These are phyloP conservation scores for Ceratocystis ficicola DNA, from an alignment of 2,329 filamentous ascomycete genomes.

Conservation along the genomic window DNA sequence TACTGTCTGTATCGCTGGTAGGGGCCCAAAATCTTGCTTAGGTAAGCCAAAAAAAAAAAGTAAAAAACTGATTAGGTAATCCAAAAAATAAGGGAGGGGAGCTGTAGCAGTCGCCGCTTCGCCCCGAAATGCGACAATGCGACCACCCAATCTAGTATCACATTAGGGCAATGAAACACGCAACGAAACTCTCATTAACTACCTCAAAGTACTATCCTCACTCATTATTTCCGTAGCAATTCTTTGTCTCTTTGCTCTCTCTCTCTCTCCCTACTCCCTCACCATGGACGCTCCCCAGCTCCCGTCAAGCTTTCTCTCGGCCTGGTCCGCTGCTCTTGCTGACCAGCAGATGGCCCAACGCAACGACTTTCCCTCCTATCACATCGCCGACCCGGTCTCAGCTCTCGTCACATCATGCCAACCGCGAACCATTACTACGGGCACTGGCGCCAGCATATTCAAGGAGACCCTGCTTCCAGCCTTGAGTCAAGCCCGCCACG, in stretches of 20 bases:
- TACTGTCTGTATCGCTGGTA: too few species aligned
- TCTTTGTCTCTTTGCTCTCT: not conserved
- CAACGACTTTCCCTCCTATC: conserved; percentile 39
- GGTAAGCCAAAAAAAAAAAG: too few species aligned
- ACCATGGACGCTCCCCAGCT: conserved; percentile 1
- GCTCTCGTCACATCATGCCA: conserved; percentile 38
- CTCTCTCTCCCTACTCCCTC: not conserved
- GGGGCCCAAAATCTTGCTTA: too few species aligned
- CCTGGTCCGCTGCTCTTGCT: conserved; percentile 16
- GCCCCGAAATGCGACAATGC: not conserved
- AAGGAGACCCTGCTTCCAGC: conserved; percentile 46
- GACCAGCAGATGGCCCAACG: conserved; percentile 29
- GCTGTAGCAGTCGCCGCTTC: too few species aligned
- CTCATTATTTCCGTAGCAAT: too few species aligned
- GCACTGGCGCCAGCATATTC: conserved; percentile 47
- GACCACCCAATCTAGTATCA: not conserved
- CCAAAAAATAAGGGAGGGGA: too few species aligned
- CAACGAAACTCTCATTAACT: too few species aligned
- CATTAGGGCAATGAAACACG: not conserved
- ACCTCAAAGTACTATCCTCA: too few species aligned
- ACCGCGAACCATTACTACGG: conserved; percentile 40
- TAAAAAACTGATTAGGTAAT: too few species aligned
- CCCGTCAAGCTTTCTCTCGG: conserved; percentile 13
- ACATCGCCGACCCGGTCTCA: conserved; percentile 33
- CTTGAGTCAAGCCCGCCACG: conserved; percentile 46